A percentile compares a stretch with the other conserved stretches of the same genome.
These are phyloP conservation scores for Salpingoeca rosetta DNA, from an alignment of 78 protist species.

Conservation along the genomic window DNA sequence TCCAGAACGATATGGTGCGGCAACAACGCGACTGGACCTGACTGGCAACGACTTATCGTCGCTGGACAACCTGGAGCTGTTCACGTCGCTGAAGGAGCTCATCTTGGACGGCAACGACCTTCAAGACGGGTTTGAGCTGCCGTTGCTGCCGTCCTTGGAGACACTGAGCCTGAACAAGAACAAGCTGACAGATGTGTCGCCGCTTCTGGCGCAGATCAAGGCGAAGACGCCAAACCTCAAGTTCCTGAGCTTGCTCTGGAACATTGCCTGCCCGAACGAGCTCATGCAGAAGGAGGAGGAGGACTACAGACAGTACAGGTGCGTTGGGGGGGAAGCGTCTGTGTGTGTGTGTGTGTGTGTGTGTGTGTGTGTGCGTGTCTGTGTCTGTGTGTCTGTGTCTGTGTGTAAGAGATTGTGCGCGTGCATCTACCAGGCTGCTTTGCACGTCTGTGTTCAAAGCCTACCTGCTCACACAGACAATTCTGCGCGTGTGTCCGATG, in stretches of 20 bases:
- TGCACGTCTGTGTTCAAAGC: neutral
- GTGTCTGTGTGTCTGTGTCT: too few species aligned
- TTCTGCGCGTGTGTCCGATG: neutral
- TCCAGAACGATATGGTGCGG: too few species aligned
- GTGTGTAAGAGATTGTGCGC: too few species aligned
- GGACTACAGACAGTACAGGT: neutral
- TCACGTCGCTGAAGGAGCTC: too few species aligned
- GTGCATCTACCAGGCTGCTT: too few species aligned
- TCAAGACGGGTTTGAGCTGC: neutral
- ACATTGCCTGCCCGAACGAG: neutral
- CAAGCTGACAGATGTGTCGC: neutral
- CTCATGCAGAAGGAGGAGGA: neutral
- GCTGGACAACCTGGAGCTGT: too few species aligned
- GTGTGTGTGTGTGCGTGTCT: too few species aligned
- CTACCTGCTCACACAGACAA: neutral
- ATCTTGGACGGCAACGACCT: neutral
- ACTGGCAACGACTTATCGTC: too few species aligned
- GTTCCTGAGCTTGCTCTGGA: neutral
- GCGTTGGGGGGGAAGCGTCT: too few species aligned
- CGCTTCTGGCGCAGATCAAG: neutral
- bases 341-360: too few species aligned
- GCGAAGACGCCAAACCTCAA: neutral
- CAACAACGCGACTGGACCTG: too few species aligned
- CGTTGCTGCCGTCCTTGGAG: neutral
- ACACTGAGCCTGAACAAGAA: neutral